Evolutionary conservation across 257 asterid species (phyloP).

Genomic region (Fraxinus cuspidata): DNA sequence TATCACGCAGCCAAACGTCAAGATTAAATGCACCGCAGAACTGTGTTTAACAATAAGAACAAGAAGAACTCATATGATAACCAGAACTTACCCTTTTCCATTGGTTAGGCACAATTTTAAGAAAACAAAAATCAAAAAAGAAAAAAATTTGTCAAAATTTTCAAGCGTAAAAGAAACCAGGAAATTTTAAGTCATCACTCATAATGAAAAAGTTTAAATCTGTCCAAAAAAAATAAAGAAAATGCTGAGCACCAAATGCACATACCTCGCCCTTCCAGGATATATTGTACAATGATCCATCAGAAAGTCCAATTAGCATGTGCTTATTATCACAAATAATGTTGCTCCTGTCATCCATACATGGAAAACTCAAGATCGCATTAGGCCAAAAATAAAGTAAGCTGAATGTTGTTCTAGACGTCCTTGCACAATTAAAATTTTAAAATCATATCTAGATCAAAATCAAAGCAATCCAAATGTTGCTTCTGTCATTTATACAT

Average conservation of each 20-base stretch:
- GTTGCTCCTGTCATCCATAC: constrained; percentile 83
- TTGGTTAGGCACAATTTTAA: neutral
- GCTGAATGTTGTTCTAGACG: neutral
- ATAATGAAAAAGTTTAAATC: constrained; percentile 7
- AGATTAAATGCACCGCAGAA: constrained; percentile 75
- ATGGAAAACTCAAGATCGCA: constrained; percentile 21
- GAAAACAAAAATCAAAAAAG: neutral
- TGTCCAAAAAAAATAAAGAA: constrained; percentile 9
- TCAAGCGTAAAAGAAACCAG: constrained; percentile 12
- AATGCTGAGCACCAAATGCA: constrained; percentile 26
- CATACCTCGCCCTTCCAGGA: constrained; percentile 99
- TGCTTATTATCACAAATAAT: constrained; percentile 87
- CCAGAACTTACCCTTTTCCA: constrained; percentile 23
- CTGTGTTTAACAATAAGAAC: constrained; percentile 44
- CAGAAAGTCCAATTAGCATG: constrained; percentile 89
- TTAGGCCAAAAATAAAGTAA: neutral
- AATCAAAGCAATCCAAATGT: constrained; percentile 16
- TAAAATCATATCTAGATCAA: neutral
- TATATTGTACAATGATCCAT: constrained; percentile 92
- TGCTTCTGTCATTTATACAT: constrained; percentile 15
- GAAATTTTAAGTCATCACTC: constrained; percentile 1
- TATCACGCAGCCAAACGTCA: constrained; percentile 44
- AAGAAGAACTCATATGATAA: constrained; percentile 1
- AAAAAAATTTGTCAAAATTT: neutral
- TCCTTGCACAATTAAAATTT: neutral